These are phyloP conservation scores for Hansenula lynferdii DNA, from an alignment of 1,139 yeast species.

Conservation along the genomic window DNA sequence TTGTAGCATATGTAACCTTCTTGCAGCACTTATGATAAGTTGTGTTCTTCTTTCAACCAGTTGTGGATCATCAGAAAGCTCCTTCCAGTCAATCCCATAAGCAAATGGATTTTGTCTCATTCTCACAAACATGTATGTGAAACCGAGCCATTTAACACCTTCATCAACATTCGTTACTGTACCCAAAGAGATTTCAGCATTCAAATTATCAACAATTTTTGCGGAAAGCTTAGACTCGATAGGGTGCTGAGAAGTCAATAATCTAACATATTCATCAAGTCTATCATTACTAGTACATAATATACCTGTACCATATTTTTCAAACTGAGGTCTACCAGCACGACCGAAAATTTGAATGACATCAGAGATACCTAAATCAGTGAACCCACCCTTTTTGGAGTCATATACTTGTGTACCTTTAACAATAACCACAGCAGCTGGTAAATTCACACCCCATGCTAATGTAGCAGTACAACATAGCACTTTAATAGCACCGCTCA, in stretches of 20 bases:
- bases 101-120: conserved; percentile 94
- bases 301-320: conserved; percentile 88
- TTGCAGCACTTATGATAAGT: conserved; percentile 76
- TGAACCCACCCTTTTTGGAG: conserved; percentile 90
- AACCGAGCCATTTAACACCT: conserved; percentile 95
- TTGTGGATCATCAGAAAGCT: conserved; percentile 76
- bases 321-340: conserved; percentile 99
- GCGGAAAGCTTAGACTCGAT: conserved; percentile 81
- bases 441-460: conserved; percentile 99
- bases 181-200: conserved; percentile 94
- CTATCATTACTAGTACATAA: conserved; percentile 79
- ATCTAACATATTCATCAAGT: conserved; percentile 79
- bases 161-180: conserved; percentile 94
- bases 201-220: conserved; percentile 83
- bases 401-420: conserved; percentile 97
- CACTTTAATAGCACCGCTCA: conserved; percentile 81
- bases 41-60: conserved; percentile 68
- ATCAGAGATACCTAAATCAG: conserved; percentile 92
- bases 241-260: conserved; percentile 93
- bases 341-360: conserved; percentile 98
- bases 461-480: conserved; percentile 95
- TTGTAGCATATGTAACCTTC: conserved; percentile 75
- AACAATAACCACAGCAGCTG: conserved; percentile 95
- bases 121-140: conserved; percentile 89
- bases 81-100: conserved; percentile 91